Base-by-base conservation (phyloP, 139 green algal genomes). In the Chlamydomonas asymmetrica region DNA sequence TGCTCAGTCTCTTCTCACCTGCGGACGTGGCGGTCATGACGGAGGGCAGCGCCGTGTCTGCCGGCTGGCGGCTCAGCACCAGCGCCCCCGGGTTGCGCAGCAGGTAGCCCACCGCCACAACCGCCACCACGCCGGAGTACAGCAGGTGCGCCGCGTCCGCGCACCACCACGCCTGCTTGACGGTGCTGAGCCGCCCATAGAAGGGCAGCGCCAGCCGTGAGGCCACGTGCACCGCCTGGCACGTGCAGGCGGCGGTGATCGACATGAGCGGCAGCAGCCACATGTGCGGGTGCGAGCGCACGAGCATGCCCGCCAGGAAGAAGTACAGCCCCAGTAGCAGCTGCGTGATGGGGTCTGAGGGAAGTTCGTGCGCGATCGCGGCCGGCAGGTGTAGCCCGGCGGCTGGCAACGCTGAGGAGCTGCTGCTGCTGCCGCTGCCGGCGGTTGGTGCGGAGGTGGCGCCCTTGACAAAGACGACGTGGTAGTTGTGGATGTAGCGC, bases 401-500 rank as follows among this genome's bases (percentile, higher is more conserved):
- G 0, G 60, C 66, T 22, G 27, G 22, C 65, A 41, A n/a, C 9
- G 45, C 52, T 22, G 23, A 63, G 45, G 39, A 25, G 25, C n/a
- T 5, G 31, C 1, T 7, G 54, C 54, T 9, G 54, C 18, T 32
- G 54, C 13, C 22, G 54, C 5, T 29, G 27, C 6, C 23, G 65
- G 32, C 34, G 3, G 29, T 52, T 23, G 69, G 6, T 20, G 20
- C 29, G 37, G 35, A 1, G 9, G 8, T 38, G 1, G 37, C 25
- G 41, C 62, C 52, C 84, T 97, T 97, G 20, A 81, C 66, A 82
- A 88, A 94, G 0, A 84, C 86, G 13, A 97, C 72, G 38, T 97
- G 90, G 69, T 89, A 95, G 85, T 95, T 92, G 80, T 95, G 90
- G 80, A 98, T 96, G 86, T 96, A 96, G 34, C 73, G 75, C 1